Conservation (phyloP, 106 monocot genomes). For the Xerophyta viscosa region DNA sequence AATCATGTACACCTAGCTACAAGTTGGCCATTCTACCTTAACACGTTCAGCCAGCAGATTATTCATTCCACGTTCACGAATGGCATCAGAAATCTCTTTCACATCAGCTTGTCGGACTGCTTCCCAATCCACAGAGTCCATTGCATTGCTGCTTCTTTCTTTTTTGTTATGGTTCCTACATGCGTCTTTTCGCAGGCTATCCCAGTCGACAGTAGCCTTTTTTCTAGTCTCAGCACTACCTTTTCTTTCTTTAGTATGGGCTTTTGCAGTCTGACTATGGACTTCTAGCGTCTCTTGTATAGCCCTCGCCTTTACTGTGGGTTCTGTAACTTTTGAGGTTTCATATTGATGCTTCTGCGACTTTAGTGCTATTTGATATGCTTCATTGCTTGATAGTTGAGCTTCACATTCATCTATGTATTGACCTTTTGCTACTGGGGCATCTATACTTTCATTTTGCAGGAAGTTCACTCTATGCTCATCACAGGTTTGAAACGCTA, state of each 20-base stretch:
- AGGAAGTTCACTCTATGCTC: conserved; percentile 1
- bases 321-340: conserved; percentile 1
- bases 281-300: not conserved
- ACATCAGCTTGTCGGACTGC: conserved; percentile 57
- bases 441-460: conserved; percentile 8
- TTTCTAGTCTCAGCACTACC: conserved; percentile 19
- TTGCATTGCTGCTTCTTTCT: conserved; percentile 34
- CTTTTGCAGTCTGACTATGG: conserved; percentile 13
- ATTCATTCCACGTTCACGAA: conserved; percentile 85
- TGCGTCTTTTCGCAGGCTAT: conserved; percentile 42
- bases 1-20: not conserved
- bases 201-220: conserved; percentile 52
- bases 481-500: not conserved
- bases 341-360: conserved; percentile 1
- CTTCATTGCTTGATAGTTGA: not conserved
- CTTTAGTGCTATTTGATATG: conserved; percentile 4
- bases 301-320: conserved; percentile 10
- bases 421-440: not conserved
- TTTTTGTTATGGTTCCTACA: conserved; percentile 8
- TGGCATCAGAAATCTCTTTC: conserved; percentile 48
- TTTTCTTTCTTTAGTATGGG: conserved; percentile 11
- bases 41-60: conserved; percentile 82
- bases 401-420: conserved; percentile 1
- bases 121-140: conserved; percentile 76
- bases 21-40: conserved; percentile 30